These are phyloP conservation scores for Boletus vinaceobasis DNA, from an alignment of 768 basidiomycete genomes.

Conservation along the genomic window DNA sequence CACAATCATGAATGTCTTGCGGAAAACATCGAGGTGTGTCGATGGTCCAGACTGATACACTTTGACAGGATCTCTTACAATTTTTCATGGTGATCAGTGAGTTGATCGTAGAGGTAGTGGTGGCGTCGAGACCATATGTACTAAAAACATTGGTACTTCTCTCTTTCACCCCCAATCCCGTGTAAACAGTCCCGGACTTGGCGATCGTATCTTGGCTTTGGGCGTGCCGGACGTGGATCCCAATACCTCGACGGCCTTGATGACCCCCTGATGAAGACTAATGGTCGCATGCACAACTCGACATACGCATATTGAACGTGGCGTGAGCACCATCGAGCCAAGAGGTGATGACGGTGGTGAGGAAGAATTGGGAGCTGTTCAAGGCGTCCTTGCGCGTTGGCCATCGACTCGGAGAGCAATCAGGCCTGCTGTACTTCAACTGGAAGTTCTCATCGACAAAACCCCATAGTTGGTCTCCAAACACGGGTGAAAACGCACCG, in stretches of 20 bases:
- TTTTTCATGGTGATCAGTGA: too few relatives aligned
- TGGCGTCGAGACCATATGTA: too few relatives aligned
- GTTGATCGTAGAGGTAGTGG: too few relatives aligned
- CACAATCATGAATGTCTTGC: too few relatives aligned
- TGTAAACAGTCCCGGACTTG: background rate
- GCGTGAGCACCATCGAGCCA: conserved; percentile 15
- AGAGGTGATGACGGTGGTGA: conserved; percentile 69
- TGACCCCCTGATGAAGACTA: background rate
- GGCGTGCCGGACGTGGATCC: background rate
- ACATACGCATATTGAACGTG: conserved; percentile 18
- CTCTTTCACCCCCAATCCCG: too few relatives aligned
- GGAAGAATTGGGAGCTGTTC: conserved; percentile 92
- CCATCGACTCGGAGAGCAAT: conserved; percentile 74
- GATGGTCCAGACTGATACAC: too few relatives aligned
- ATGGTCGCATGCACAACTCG: background rate
- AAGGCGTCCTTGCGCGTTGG: conserved; percentile 75
- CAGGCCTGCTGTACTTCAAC: conserved; percentile 67
- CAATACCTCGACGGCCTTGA: background rate
- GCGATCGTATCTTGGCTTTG: background rate
- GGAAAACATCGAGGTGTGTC: too few relatives aligned
- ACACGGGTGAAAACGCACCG: conserved; percentile 34
- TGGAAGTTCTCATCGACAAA: conserved; percentile 81
- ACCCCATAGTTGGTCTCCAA: background rate
- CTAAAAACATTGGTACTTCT: too few relatives aligned
- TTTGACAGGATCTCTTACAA: too few relatives aligned